phyloP scores from a whole-genome alignment of 2,329 filamentous ascomycete species.

The Ceratocystis alfenasii region DNA sequence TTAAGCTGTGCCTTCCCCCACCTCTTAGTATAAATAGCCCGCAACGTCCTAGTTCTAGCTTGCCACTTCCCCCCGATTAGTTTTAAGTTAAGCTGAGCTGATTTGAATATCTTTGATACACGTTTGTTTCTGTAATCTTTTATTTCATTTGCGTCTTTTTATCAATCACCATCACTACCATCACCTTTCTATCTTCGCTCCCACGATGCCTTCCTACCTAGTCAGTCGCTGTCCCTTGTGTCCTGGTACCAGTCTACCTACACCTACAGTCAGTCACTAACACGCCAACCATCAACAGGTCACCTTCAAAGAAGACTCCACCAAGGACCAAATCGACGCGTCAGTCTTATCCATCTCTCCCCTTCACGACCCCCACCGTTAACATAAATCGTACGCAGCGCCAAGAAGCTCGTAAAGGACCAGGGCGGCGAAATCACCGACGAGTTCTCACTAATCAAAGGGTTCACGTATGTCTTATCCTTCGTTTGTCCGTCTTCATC shows the following conservation, averaged over 20 bases:
- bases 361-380: background rate
- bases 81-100: too few relatives aligned
- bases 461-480: constrained; percentile 62
- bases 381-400: constrained; percentile 35
- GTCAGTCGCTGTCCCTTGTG: constrained; percentile 29
- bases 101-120: too few relatives aligned
- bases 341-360: constrained; percentile 31
- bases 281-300: constrained; percentile 44
- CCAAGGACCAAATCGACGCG: constrained; percentile 54
- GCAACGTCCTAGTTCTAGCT: too few relatives aligned
- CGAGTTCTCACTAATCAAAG: constrained; percentile 80
- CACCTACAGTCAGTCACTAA: background rate
- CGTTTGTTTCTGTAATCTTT: too few relatives aligned
- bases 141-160: constrained; percentile 1
- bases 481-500: background rate
- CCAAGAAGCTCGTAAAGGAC: constrained; percentile 60
- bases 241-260: constrained; percentile 23
- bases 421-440: constrained; percentile 76
- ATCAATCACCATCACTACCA: background rate
- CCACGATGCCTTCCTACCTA: constrained; percentile 46
- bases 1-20: background rate
- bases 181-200: constrained; percentile 16
- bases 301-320: constrained; percentile 62
- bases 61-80: too few relatives aligned
- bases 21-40: too few relatives aligned